Base-by-base conservation (phyloP, 164 flowering plant species). In the Cinnamomum micranthum region DNA sequence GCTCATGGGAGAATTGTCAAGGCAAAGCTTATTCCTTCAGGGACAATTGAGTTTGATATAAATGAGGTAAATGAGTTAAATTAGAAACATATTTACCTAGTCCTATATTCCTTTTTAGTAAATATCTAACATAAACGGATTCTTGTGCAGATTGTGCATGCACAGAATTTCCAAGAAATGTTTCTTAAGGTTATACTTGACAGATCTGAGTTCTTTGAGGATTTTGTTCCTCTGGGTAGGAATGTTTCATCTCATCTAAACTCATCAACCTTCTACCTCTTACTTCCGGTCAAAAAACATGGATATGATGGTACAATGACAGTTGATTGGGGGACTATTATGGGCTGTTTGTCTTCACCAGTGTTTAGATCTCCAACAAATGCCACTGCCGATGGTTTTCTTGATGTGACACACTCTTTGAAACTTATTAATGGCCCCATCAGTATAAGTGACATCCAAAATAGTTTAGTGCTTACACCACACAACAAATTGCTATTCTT, bases 151-250 rank as follows among this genome's bases (percentile, higher is more conserved):
- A 87, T 94, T 70, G 60, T 65, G 58, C 77, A 76, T 74, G 99
- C 96, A 6, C 76, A 86, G 62, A 85, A 78, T 47, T 91, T 92
- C 81, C 99, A 92, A 79, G 92, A 89, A 81, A 85, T 96, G 87
- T 91, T 75, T 78, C 88, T 96, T 73, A 92, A 89, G 85, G 73
- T 88, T 77, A 84, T 92, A 78, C 89, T 96, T 80, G 93, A 96
- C 80, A 83, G 97, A 70, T 76, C 84, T 55, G 83, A 86, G 59
- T 86, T 96, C 41, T 66, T 74, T 72, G 19, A 84, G 70, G 90
- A 88, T 33, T 86, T 77, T 86, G 89, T 94, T 75, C 74, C 84
- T 27, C 80, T 92, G 82, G 94, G 89, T 73, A 76, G 71, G 74
- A 69, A 77, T 66, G 77, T 51, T 81, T 64, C 66, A 63, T 62